phyloP scores from a whole-genome alignment of 2,329 filamentous ascomycete genomes.

The Coniella lustricola region DNA sequence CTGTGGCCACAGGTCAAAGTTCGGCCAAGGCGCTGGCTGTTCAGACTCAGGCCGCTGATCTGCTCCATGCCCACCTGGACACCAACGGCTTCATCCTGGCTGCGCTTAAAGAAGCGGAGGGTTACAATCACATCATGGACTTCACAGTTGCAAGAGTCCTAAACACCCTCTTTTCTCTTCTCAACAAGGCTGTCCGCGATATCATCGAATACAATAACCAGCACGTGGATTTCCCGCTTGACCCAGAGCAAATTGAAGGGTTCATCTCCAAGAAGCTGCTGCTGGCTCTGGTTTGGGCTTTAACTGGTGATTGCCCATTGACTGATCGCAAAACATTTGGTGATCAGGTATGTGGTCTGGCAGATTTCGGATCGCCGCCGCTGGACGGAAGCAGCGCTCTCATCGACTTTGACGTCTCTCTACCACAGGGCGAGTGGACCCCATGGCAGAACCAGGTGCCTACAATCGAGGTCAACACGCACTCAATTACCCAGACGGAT shows the following conservation, averaged over 20 bases:
- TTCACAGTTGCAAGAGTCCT: slow-evolving; percentile 87
- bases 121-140: slow-evolving; percentile 95
- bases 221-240: slow-evolving; percentile 88
- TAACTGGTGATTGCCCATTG: slow-evolving; percentile 91
- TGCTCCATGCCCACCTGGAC: slow-evolving; percentile 68
- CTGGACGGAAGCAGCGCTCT: slow-evolving; percentile 73
- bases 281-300: slow-evolving; percentile 86
- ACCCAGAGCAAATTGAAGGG: slow-evolving; percentile 79
- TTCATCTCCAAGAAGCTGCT: slow-evolving; percentile 93
- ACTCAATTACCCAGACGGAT: slow-evolving; percentile 95
- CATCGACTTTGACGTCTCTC: slow-evolving; percentile 88
- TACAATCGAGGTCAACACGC: slow-evolving; percentile 92
- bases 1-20: slow-evolving; percentile 65
- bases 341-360: slow-evolving; percentile 72
- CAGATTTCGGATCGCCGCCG: slow-evolving; percentile 77
- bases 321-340: slow-evolving; percentile 83
- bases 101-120: slow-evolving; percentile 66
- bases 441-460: slow-evolving; percentile 95
- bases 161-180: slow-evolving; percentile 85
- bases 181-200: slow-evolving; percentile 89
- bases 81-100: slow-evolving; percentile 75
- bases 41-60: slow-evolving; percentile 71
- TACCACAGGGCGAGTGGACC: slow-evolving; percentile 83
- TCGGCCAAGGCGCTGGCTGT: slow-evolving; percentile 72
- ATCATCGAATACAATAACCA: slow-evolving; percentile 94